Evolutionary conservation across 257 asterid genomes (phyloP).

Genomic region (Leptodermis oblonga): DNA sequence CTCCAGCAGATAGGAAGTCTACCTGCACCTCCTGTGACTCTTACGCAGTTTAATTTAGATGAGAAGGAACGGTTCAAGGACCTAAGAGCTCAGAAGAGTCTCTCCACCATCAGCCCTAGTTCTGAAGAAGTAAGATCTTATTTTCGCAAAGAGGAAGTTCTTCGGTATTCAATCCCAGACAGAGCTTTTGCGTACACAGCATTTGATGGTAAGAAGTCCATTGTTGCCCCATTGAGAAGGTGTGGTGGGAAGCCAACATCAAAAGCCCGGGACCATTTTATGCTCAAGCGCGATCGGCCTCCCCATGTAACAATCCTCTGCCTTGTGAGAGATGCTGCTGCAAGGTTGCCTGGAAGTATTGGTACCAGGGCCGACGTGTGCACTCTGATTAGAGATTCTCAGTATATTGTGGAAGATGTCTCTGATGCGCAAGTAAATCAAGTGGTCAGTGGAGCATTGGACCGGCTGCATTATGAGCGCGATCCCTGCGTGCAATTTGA

Average conservation of each 20-base stretch:
- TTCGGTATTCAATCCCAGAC: slow-evolving; percentile 94
- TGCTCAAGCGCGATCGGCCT: slow-evolving; percentile 92
- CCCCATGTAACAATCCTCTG: slow-evolving; percentile 98
- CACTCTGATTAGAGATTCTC: slow-evolving; percentile 92
- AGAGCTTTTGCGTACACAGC: slow-evolving; percentile 91
- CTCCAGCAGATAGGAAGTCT: slow-evolving; percentile 96
- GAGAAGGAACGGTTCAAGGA: slow-evolving; percentile 98
- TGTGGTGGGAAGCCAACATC: slow-evolving; percentile 99
- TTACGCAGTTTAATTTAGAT: slow-evolving; percentile 72
- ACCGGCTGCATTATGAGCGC: slow-evolving; percentile 93
- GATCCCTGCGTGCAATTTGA: slow-evolving; percentile 98
- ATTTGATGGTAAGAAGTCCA: slow-evolving; percentile 89
- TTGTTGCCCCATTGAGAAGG: slow-evolving; percentile 97
- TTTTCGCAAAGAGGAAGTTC: slow-evolving; percentile 87
- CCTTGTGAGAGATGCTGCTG: slow-evolving; percentile 98
- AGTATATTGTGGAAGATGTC: slow-evolving; percentile 86
- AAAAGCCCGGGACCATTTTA: slow-evolving; percentile 98
- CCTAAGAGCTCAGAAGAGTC: slow-evolving; percentile 96
- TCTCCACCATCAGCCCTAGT: slow-evolving; percentile 79
- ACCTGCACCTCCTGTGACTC: slow-evolving; percentile 75
- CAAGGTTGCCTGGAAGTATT: slow-evolving; percentile 96
- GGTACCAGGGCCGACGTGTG: slow-evolving; percentile 99
- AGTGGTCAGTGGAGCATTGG: slow-evolving; percentile 97
- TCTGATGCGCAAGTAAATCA: slow-evolving; percentile 94
- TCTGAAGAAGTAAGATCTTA: slow-evolving; percentile 84